phyloP scores from a whole-genome alignment of 495 filamentous ascomycete species.

The Aspergillus wentii region DNA sequence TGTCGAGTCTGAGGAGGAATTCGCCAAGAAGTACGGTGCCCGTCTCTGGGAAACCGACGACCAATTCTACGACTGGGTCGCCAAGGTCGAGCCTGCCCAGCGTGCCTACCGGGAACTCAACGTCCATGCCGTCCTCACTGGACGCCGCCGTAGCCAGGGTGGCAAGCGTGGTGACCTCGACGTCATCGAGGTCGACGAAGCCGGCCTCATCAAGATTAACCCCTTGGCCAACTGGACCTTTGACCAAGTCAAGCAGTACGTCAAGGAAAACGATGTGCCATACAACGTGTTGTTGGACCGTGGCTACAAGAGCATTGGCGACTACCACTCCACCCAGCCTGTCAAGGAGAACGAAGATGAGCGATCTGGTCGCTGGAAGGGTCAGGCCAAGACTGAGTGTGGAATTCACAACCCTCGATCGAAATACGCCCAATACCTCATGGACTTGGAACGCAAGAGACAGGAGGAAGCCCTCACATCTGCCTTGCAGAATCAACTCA shows the following conservation, averaged over 20 bases:
- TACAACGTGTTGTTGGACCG: constrained; percentile 88
- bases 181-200: constrained; percentile 89
- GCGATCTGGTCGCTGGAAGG: constrained; percentile 96
- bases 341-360: constrained; percentile 91
- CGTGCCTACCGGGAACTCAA: constrained; percentile 84
- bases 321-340: constrained; percentile 95
- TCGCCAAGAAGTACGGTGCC: constrained; percentile 74
- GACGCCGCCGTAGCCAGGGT: constrained; percentile 86
- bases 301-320: constrained; percentile 95
- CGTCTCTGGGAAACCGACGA: constrained; percentile 81
- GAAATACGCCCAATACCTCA: constrained; percentile 80
- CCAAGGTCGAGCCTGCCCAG: constrained; percentile 95
- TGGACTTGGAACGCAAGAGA: constrained; percentile 66
- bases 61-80: constrained; percentile 91
- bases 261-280: constrained; percentile 79
- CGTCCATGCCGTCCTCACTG: constrained; percentile 92
- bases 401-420: constrained; percentile 96
- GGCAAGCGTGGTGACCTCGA: constrained; percentile 85
- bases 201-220: constrained; percentile 94
- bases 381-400: constrained; percentile 90
- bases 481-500: constrained; percentile 33
- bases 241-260: constrained; percentile 79
- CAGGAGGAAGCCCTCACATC: constrained; percentile 56
- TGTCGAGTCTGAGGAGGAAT: constrained; percentile 63
- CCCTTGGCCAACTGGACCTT: constrained; percentile 97